Evolutionary conservation across 2,329 filamentous ascomycete genomes (phyloP).

Genomic region (Coniochaeta pulveracea): DNA sequence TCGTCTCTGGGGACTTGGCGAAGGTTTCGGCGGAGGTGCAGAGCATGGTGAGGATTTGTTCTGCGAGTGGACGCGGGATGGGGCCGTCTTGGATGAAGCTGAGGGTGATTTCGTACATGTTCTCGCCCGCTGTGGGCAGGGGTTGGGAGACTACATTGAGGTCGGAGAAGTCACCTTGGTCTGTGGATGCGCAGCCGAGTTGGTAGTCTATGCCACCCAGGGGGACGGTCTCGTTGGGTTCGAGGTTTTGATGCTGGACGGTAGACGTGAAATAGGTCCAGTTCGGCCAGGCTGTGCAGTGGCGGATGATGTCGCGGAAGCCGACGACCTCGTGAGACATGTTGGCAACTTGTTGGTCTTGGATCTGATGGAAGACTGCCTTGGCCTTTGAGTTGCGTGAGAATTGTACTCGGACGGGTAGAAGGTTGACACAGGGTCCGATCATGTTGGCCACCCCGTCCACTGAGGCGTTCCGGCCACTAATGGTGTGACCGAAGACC

Average conservation of each 20-base stretch:
- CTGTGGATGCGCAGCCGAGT: slow-evolving; percentile 10
- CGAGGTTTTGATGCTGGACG: slow-evolving; percentile 14
- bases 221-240: slow-evolving; percentile 6
- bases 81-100: slow-evolving; percentile 10
- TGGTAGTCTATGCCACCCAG: slow-evolving; percentile 10
- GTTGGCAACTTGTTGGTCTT: slow-evolving; percentile 24
- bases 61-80: slow-evolving; percentile 9
- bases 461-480: slow-evolving; percentile 24
- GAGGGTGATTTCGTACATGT: slow-evolving; percentile 11
- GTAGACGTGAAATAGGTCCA: slow-evolving; percentile 13
- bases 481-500: slow-evolving; percentile 28
- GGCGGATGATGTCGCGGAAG: slow-evolving; percentile 14
- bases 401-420: slow-evolving; percentile 26
- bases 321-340: slow-evolving; percentile 14
- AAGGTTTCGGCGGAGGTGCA: slow-evolving; percentile 10
- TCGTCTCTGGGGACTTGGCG: slow-evolving; percentile 7
- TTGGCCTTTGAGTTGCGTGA: slow-evolving; percentile 19
- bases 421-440: slow-evolving; percentile 28
- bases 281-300: slow-evolving; percentile 13
- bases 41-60: slow-evolving; percentile 10
- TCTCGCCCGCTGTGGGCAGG: neutral
- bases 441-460: slow-evolving; percentile 23
- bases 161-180: slow-evolving; percentile 12
- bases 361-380: slow-evolving; percentile 25
- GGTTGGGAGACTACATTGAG: slow-evolving; percentile 11